These are phyloP conservation scores for Ophiostoma himal-ulmi DNA, from an alignment of 2,329 filamentous ascomycete genomes.

Conservation along the genomic window DNA sequence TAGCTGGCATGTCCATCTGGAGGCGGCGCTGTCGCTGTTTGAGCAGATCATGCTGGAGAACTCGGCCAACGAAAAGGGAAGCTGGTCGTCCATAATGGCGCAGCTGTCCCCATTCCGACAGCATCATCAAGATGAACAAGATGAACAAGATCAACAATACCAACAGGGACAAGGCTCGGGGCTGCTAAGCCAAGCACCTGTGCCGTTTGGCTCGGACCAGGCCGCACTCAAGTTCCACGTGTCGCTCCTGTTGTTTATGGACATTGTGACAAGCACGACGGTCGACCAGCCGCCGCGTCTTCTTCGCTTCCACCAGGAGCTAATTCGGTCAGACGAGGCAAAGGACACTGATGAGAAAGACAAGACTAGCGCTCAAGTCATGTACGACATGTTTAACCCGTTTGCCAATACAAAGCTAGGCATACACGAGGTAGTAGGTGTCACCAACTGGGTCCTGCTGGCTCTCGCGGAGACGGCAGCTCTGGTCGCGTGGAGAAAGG, in stretches of 20 bases:
- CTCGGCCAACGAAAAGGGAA: conserved; percentile 22
- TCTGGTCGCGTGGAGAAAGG: conserved; percentile 51
- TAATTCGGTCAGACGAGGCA: conserved; percentile 30
- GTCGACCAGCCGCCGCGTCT: conserved; percentile 34
- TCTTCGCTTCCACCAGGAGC: conserved; percentile 30
- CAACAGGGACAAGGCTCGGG: not conserved
- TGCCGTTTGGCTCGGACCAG: conserved; percentile 32
- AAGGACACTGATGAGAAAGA: not conserved
- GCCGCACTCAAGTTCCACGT: conserved; percentile 33
- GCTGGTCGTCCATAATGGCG: conserved; percentile 25
- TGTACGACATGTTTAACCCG: not conserved
- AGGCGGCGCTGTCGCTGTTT: conserved; percentile 40
- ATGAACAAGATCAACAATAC: no score
- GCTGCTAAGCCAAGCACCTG: not conserved
- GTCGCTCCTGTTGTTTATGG: conserved; percentile 35
- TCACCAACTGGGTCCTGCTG: conserved; percentile 52
- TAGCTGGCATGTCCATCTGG: conserved; percentile 40
- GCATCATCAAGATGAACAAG: no score
- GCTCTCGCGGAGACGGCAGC: conserved; percentile 49
- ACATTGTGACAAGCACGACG: conserved; percentile 35
- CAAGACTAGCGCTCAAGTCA: not conserved
- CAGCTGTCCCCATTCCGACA: conserved; percentile 23
- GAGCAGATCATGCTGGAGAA: conserved; percentile 30
- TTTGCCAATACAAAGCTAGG: conserved; percentile 27
- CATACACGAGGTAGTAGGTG: conserved; percentile 49